Percentiles rank a stretch among this genome's conserved stretches.
Conservation (phyloP, 2,329 filamentous ascomycete genomes). For the Chaetomium sp. region DNA sequence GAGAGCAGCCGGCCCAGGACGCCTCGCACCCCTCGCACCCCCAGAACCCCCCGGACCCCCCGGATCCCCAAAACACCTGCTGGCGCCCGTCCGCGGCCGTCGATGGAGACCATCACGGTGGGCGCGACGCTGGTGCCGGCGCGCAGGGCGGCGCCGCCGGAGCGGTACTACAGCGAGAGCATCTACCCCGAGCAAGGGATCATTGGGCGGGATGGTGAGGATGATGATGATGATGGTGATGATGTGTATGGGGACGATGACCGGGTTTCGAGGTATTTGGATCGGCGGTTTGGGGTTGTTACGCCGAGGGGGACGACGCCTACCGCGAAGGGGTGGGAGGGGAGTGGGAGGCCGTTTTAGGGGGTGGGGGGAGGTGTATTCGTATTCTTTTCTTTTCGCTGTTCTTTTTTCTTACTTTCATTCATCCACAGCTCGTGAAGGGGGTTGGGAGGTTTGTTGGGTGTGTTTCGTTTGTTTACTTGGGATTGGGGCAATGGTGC, state of each 20-base stretch:
- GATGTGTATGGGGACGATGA: constrained; percentile 36
- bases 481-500: constrained; percentile 3
- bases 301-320: constrained; percentile 35
- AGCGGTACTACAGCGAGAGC: constrained; percentile 37
- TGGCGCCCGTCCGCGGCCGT: constrained; percentile 9
- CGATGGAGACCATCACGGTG: constrained; percentile 22
- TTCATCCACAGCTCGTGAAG: neutral
- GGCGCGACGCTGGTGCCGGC: constrained; percentile 17
- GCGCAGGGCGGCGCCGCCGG: constrained; percentile 27
- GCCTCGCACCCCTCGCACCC: neutral
- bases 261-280: constrained; percentile 36
- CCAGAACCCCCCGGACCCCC: neutral
- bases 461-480: constrained; percentile 11
- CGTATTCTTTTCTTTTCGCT: neutral
- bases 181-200: constrained; percentile 33
- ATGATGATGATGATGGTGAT: constrained; percentile 17
- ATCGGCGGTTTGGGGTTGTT: constrained; percentile 35
- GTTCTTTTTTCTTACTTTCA: constrained; percentile 4
- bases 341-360: constrained; percentile 33
- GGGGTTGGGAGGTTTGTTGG: neutral
- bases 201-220: constrained; percentile 24
- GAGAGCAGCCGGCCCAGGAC: neutral
- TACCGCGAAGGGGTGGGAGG: constrained; percentile 30
- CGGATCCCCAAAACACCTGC: constrained; percentile 7
- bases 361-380: neutral